A percentile compares a stretch with the other conserved stretches of the same genome.
Evolutionary conservation across 805 yeast genomes (phyloP).

Genomic region (Candida lessepsii): DNA sequence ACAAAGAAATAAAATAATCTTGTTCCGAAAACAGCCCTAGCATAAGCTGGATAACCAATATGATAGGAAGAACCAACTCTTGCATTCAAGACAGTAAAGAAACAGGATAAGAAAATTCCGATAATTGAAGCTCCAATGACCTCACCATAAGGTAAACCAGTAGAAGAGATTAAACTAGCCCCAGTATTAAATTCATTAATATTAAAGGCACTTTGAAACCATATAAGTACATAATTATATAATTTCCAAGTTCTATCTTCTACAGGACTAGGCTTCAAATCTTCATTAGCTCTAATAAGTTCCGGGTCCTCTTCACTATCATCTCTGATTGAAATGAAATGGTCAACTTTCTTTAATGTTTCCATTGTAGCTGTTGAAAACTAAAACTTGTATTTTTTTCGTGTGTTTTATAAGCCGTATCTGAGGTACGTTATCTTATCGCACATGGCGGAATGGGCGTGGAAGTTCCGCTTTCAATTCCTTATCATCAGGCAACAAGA

Average conservation of each 20-base stretch:
- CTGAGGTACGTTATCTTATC: conserved; percentile 1
- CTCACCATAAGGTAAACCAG: conserved; percentile 15
- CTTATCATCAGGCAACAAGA: too few species aligned
- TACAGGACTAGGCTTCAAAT: conserved; percentile 15
- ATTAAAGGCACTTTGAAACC: conserved; percentile 15
- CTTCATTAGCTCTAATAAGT: conserved; percentile 12
- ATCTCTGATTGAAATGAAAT: conserved; percentile 13
- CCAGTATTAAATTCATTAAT: conserved; percentile 16
- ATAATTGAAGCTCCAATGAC: conserved; percentile 14
- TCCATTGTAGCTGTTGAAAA: not conserved
- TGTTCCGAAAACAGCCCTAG: conserved; percentile 14
- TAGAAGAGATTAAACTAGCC: conserved; percentile 11
- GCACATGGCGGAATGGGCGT: not conserved
- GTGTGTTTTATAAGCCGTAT: conserved; percentile 1
- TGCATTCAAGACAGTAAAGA: conserved; percentile 15
- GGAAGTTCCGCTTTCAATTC: not conserved
- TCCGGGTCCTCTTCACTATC: conserved; percentile 11
- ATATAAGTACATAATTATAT: conserved; percentile 14
- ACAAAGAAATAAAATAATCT: conserved; percentile 13
- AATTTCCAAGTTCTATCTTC: conserved; percentile 16
- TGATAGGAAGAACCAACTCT: conserved; percentile 16
- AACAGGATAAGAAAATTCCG: conserved; percentile 12
- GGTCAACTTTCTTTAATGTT: conserved; percentile 11
- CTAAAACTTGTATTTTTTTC: not conserved
- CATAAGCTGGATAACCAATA: conserved; percentile 14